Evolutionary conservation across 2,329 filamentous ascomycete species (phyloP).

Genomic region (Trichoderma sp.): DNA sequence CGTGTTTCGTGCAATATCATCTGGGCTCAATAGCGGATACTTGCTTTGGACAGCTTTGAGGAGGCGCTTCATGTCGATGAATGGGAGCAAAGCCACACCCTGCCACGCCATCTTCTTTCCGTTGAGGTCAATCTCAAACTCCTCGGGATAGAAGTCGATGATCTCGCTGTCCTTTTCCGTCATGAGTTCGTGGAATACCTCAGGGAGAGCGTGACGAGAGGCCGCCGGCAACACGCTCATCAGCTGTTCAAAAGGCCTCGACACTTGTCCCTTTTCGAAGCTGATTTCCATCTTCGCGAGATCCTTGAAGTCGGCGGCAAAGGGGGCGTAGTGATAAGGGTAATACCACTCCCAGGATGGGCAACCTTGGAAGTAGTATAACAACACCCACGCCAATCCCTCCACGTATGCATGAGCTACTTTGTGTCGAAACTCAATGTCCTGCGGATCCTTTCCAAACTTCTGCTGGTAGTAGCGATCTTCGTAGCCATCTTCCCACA

Average conservation of each 20-base stretch:
- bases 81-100: conserved; percentile 88
- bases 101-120: conserved; percentile 99
- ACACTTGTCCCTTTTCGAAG: conserved; percentile 83
- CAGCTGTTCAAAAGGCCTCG: conserved; percentile 91
- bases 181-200: conserved; percentile 90
- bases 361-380: conserved; percentile 98
- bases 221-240: conserved; percentile 97
- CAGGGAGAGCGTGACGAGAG: conserved; percentile 87
- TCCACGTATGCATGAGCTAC: conserved; percentile 93
- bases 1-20: conserved; percentile 77
- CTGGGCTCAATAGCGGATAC: conserved; percentile 75
- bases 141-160: conserved; percentile 95
- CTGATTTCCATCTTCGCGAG: conserved; percentile 75
- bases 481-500: conserved; percentile 95
- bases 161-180: conserved; percentile 84
- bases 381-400: conserved; percentile 89
- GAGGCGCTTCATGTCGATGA: conserved; percentile 90
- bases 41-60: conserved; percentile 79
- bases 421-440: conserved; percentile 83
- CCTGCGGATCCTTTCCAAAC: conserved; percentile 79
- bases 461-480: conserved; percentile 98
- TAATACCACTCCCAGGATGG: conserved; percentile 99
- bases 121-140: conserved; percentile 91
- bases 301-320: conserved; percentile 90
- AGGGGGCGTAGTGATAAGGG: conserved; percentile 96